A percentile compares a stretch with the other conserved stretches of the same genome.
These are phyloP conservation scores for Clitopilus passeckerianus DNA, from an alignment of 768 basidiomycete genomes.

Conservation along the genomic window DNA sequence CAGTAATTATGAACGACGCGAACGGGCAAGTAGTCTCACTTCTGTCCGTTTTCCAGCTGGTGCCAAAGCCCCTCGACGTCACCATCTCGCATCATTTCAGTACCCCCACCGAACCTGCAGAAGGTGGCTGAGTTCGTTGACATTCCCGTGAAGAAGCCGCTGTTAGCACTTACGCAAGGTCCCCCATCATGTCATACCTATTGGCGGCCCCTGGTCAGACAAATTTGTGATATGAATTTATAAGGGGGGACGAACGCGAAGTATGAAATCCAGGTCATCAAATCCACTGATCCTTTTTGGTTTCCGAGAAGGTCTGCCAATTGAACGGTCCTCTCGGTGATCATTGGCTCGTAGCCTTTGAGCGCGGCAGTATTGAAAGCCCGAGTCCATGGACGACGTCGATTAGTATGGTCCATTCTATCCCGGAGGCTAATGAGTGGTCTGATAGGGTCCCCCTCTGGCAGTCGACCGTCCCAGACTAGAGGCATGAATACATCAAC, in stretches of 20 bases:
- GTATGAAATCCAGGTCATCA: constrained; percentile 31
- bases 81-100: constrained; percentile 32
- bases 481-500: neutral
- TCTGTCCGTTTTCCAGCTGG: neutral
- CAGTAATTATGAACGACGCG: neutral
- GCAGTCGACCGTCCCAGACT: constrained; percentile 52
- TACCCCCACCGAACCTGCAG: constrained; percentile 31
- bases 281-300: constrained; percentile 20
- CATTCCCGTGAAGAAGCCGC: neutral
- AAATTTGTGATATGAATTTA: neutral
- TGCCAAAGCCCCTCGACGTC: constrained; percentile 15
- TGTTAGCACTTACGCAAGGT: constrained; percentile 20
- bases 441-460: constrained; percentile 28
- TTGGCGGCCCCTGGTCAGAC: neutral
- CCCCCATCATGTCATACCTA: constrained; percentile 39
- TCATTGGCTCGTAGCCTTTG: constrained; percentile 37
- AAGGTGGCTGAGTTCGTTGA: neutral
- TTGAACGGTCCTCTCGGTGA: constrained; percentile 31
- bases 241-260: constrained; percentile 27
- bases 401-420: constrained; percentile 36
- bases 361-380: constrained; percentile 41
- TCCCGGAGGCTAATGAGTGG: constrained; percentile 32
- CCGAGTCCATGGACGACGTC: constrained; percentile 46
- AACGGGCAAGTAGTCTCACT: neutral
- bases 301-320: constrained; percentile 31